Evolutionary conservation across 805 yeast species (phyloP), one percentile per base, ranked within the genome.

Genomic region (Sugiyamaella floridensis): DNA sequence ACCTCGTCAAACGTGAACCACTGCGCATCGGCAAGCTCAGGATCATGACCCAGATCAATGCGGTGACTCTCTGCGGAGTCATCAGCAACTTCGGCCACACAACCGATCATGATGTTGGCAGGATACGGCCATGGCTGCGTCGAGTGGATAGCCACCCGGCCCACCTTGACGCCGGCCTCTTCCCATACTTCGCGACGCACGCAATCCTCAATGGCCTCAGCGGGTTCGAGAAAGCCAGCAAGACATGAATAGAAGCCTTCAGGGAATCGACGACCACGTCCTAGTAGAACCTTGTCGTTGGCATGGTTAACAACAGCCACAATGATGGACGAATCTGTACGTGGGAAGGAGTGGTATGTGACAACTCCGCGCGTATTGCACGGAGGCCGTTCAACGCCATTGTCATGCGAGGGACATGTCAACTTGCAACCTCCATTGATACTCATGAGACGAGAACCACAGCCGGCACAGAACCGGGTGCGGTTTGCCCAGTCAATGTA

Each of bases 101-200:
- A 90, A 9, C 98, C 98, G 59, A 92, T 78, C 98, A 92, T 92
- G 61, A 92, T 69, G 65, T 85, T 89, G 0, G 88, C 89, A 1
- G 98, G 98, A 68, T 83, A 92, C 15, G 99, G 99, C 99, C 99
- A 92, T 2, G 99, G 98, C 70, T 92, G 98, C 11, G 93, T 79
- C 60, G 81, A 74, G 19, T 84, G 69, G 50, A 92, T 76, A 49
- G 75, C 69, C 28, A 92, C 85, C 2, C 77, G 67, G 12, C 71
- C 70, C 28, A 76, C 82, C 50, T 70, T 75, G 37, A 89, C 85
- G 7, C 99, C 99, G 4, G 97, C 84, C 68, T 92, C 99, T 67
- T 92, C 99, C 89, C 93, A 90, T 29, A 87, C 85, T 67, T 92
- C 99, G 57, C 99, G 75, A 45, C 83, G 73, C 19, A 92, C 86